phyloP scores from a whole-genome alignment of 345 rosid species.

The Bruguiera parviflora region DNA sequence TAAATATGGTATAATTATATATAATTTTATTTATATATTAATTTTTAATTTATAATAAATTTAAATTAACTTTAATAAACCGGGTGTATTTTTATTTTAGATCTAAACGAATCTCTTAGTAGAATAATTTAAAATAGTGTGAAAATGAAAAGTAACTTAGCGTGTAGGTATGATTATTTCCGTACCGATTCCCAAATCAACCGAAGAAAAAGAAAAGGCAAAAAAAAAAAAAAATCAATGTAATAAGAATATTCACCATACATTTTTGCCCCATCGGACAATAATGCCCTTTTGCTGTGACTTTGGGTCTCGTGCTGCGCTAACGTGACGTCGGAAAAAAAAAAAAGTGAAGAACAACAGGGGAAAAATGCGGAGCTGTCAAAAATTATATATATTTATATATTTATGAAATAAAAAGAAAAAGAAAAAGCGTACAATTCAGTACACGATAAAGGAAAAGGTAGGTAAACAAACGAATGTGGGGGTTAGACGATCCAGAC shows the following conservation, averaged over 20 bases:
- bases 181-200: background rate
- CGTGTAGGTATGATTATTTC: too few species aligned
- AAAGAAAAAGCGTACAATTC: background rate
- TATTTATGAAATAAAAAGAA: background rate
- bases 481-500: too few species aligned
- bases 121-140: too few species aligned
- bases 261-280: background rate
- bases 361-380: background rate
- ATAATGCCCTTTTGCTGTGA: too few species aligned
- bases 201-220: too few species aligned
- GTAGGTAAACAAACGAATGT: background rate
- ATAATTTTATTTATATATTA: too few species aligned
- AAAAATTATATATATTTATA: too few species aligned
- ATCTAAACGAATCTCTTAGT: background rate
- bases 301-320: slow-evolving; percentile 13
- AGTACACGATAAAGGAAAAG: background rate
- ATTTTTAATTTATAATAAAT: too few species aligned
- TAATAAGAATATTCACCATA: slow-evolving; percentile 25
- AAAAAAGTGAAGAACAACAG: background rate
- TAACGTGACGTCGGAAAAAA: too few species aligned
- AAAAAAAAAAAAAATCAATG: background rate
- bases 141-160: background rate
- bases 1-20: too few species aligned
- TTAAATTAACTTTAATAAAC: too few species aligned
- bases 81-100: background rate